These are phyloP conservation scores for Plasmopara muralis DNA, from an alignment of 352 stramenopile species.

Conservation along the genomic window DNA sequence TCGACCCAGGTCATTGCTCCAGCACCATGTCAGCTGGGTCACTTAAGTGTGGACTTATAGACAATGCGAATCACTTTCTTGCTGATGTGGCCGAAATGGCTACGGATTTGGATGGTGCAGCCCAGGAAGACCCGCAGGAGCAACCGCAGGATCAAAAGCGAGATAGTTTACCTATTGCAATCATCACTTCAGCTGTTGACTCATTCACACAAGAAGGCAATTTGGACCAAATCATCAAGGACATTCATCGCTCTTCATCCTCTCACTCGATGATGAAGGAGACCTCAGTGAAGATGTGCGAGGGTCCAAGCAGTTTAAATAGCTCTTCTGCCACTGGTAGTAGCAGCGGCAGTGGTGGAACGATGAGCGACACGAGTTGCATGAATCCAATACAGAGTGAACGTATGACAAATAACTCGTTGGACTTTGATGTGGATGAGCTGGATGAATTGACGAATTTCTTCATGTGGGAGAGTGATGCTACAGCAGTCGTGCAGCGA, in stretches of 20 bases:
- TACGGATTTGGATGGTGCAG: constrained; percentile 15
- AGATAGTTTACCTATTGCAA: constrained; percentile 62
- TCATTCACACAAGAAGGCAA: constrained; percentile 73
- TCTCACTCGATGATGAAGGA: constrained; percentile 37
- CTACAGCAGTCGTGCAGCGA: constrained; percentile 23
- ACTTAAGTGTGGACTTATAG: constrained; percentile 66
- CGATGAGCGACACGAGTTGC: constrained; percentile 17
- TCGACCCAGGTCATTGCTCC: constrained; percentile 28
- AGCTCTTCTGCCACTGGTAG: constrained; percentile 26
- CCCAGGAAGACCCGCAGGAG: constrained; percentile 12
- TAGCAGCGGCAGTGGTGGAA: constrained; percentile 27
- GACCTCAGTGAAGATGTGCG: constrained; percentile 2
- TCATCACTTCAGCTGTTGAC: constrained; percentile 58
- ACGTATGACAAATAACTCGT: constrained; percentile 33
- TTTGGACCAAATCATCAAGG: constrained; percentile 69
- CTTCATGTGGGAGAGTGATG: constrained; percentile 54
- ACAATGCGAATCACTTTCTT: constrained; percentile 64
- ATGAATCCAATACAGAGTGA: constrained; percentile 19
- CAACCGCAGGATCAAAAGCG: constrained; percentile 38
- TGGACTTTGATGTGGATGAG: constrained; percentile 66
- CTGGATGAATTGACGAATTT: constrained; percentile 72
- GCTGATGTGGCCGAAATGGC: constrained; percentile 42
- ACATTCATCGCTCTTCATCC: constrained; percentile 54
- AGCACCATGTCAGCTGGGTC: constrained; percentile 68
- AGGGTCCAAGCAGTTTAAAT: constrained; percentile 13